A percentile compares a stretch with the other conserved stretches of the same genome.
Evolutionary conservation across 225 moss, liverwort and hornwort species (phyloP).

Genomic region (Takakia lepidozioides): DNA sequence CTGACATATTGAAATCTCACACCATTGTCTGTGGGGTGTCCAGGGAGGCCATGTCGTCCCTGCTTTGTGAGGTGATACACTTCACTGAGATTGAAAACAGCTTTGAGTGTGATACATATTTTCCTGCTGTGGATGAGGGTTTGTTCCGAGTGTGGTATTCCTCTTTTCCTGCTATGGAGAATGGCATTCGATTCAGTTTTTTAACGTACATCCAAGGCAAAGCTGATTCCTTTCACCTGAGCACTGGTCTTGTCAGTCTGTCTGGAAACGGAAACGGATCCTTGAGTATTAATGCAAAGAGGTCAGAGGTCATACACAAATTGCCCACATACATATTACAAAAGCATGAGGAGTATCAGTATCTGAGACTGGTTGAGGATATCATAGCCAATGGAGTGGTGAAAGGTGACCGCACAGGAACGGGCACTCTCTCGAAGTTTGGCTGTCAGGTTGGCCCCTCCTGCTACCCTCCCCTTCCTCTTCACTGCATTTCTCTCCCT

Average conservation of each 20-base stretch:
- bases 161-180: constrained; percentile 57
- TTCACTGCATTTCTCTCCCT: no score
- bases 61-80: constrained; percentile 70
- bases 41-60: constrained; percentile 69
- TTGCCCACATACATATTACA: constrained; percentile 36
- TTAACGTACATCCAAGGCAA: constrained; percentile 51
- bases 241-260: neutral
- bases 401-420: constrained; percentile 87
- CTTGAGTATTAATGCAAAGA: no score
- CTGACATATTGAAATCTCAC: no score
- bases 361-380: constrained; percentile 59
- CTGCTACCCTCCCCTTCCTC: no score
- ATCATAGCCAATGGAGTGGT: constrained; percentile 61
- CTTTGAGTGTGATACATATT: constrained; percentile 61
- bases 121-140: constrained; percentile 55
- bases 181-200: constrained; percentile 63
- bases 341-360: constrained; percentile 82
- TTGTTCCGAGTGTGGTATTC: constrained; percentile 68
- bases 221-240: constrained; percentile 1
- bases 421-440: constrained; percentile 86
- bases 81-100: constrained; percentile 68
- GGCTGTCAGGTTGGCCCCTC: constrained; percentile 82
- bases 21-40: no score
- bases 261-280: constrained; percentile 5
- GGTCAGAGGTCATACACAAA: no score